Base-by-base conservation (phyloP, 78 protist species). In the Emiliania huxleyi region DNA sequence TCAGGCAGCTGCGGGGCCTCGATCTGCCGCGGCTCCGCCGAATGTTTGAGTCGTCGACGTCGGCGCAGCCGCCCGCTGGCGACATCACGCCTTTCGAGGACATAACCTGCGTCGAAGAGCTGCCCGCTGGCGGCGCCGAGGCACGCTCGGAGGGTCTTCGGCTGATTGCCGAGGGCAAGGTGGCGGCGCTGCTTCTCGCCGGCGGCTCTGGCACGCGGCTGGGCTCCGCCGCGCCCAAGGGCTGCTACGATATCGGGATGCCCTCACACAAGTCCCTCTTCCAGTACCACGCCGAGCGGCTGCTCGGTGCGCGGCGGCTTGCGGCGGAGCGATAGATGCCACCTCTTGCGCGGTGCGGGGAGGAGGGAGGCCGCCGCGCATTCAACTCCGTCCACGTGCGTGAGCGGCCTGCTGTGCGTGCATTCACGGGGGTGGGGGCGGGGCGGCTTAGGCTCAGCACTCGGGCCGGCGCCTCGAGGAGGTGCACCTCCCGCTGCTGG, bases 161-260 rank as follows among this genome's bases (percentile, higher is more conserved):
- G 38, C 37, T 81, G 56, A 81, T 81, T 56, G 89, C 89, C 38
- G 21, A 38, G 21, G 44, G 85, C 46, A 23, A 48, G 46, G 90
- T 69, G 6, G 95, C 93, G 8, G 93, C 62, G 69, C 56, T 90
- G 29, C 90, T 94, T 15, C 49, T 94, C 62, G 96, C 96, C 21
- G 96, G 96, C 38, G 96, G 96, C 35, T 29, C n/a, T 89, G 96
- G 96, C 44, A 92, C 96, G 49, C 83, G 96, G 29, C 95, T 95
- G 2, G 96, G 96, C 87, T 91, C 42, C 44, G 35, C 0, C 12
- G n/a, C 42, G 21, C 96, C 96, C 4, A 95, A 95, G 79, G 96
- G 96, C 23, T 75, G 55, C 90, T 95, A 45, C 92, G 26, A 85
- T 91, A 81, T 93, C 43, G 94, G 85, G 18, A 22, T 93, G 48